Evolutionary conservation across 495 filamentous ascomycete species (phyloP), one percentile per base, ranked within the genome.

Genomic region (Jackrogersella minutella): DNA sequence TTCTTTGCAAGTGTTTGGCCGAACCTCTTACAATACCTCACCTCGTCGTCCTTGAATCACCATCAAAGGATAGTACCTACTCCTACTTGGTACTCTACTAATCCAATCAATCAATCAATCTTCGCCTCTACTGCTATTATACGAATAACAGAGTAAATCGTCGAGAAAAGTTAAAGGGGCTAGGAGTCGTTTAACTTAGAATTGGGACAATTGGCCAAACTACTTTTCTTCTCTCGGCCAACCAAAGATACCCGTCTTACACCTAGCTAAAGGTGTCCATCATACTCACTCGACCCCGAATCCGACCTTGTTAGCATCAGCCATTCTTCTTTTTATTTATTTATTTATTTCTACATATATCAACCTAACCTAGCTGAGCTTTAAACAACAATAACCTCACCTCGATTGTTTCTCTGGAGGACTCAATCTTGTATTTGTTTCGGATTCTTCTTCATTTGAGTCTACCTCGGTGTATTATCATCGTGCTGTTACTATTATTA

Each of bases 1-100:
- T 64, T 69, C 61, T 69, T n/a, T 49, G 51, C 60, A 51, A 69
- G 66, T 55, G 55, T 64, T 61, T 58, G 55, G 60, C 47, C 37
- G 49, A 68, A 56, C 50, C 34, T 44, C 24, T 17, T 37, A 39
- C 52, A 53, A 40, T 58, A n/a, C 9, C 51, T 36, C 26, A 61
- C 52, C 40, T 68, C 54, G 40, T 46, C 65, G 46, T 68, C 49
- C 41, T 34, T 43, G 33, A 47, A 44, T 59, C 46, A 22, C n/a
- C 36, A 33, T 31, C 17, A 17, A 49, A 49, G 26, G 47, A 30
- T 30, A 30, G 26, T 30, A 7, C 7, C 26, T 30, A 30, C 26
- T 30, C 3, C 26, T 30, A 30, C 3, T 30, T 7, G 7, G 3
- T 7, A 7, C 26, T 7, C 7, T 7, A 7, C 7, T 30, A 30